Percentiles rank a stretch among this genome's conserved stretches.
Evolutionary conservation across 1,284 basidiomycete species (phyloP).

Genomic region (Termitomyces sp.): DNA sequence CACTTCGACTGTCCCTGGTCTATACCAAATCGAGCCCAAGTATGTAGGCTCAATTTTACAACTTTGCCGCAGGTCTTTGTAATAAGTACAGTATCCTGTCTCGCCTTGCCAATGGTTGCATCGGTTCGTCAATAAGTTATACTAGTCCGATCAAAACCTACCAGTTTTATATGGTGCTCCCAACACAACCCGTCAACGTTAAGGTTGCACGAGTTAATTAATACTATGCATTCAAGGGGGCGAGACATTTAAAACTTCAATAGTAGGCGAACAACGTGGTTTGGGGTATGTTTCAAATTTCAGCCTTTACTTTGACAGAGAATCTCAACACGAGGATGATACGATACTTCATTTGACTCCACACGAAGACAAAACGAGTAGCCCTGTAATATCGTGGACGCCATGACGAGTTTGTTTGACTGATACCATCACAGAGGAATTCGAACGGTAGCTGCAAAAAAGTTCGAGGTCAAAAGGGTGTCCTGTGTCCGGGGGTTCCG

Average conservation of each 20-base stretch:
- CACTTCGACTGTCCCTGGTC: background rate
- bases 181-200: background rate
- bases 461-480: background rate
- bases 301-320: background rate
- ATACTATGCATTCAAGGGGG: background rate
- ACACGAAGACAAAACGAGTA: background rate
- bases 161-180: background rate
- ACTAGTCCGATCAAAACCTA: background rate
- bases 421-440: background rate
- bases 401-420: background rate
- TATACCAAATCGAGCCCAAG: background rate
- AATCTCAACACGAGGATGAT: slow-evolving; percentile 3
- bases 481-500: no score
- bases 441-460: background rate
- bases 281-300: slow-evolving; percentile 1
- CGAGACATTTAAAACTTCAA: background rate
- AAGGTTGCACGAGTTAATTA: background rate
- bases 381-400: background rate
- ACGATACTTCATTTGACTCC: background rate
- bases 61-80: background rate
- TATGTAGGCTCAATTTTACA: no score
- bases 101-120: background rate
- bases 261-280: background rate
- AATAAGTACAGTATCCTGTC: background rate
- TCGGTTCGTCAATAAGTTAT: background rate